A percentile compares a stretch with the other conserved stretches of the same genome.
Evolutionary conservation across 208 protist genomes (phyloP).

Genomic region (Acanthamoeba sp.): DNA sequence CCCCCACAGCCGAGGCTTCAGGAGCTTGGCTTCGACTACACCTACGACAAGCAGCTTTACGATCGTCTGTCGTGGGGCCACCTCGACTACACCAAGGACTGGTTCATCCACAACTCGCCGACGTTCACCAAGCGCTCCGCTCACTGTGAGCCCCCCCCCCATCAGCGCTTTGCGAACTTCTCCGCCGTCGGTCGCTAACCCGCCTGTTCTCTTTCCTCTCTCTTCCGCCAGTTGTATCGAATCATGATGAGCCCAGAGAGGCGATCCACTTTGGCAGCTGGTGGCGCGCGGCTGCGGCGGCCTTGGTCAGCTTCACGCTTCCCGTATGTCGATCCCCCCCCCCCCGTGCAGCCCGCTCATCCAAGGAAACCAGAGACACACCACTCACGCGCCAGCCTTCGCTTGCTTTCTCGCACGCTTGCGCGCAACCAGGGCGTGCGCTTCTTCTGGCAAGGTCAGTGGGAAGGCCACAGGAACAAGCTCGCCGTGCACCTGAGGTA

Average conservation of each 20-base stretch:
- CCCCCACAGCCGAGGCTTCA: slow-evolving; percentile 73
- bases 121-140: slow-evolving; percentile 7
- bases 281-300: slow-evolving; percentile 84
- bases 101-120: slow-evolving; percentile 40
- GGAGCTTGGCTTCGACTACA: slow-evolving; percentile 89
- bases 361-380: background rate
- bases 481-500: slow-evolving; percentile 88
- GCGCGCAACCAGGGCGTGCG: slow-evolving; percentile 24
- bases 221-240: background rate
- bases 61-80: slow-evolving; percentile 82
- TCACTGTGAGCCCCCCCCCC: background rate
- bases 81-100: slow-evolving; percentile 72
- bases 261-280: slow-evolving; percentile 86
- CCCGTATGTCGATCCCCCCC: slow-evolving; percentile 85
- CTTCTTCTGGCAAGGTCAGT: slow-evolving; percentile 87
- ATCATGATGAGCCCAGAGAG: slow-evolving; percentile 80
- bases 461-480: slow-evolving; percentile 86
- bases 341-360: background rate
- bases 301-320: slow-evolving; percentile 86
- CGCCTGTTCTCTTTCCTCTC: background rate
- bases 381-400: too few relatives aligned
- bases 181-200: background rate
- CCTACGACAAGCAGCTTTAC: slow-evolving; percentile 90
- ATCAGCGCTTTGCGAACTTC: slow-evolving; percentile 79
- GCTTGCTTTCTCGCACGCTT: background rate